phyloP scores from a whole-genome alignment of 1,139 yeast genomes.

The Geotrichum bryndzae region DNA sequence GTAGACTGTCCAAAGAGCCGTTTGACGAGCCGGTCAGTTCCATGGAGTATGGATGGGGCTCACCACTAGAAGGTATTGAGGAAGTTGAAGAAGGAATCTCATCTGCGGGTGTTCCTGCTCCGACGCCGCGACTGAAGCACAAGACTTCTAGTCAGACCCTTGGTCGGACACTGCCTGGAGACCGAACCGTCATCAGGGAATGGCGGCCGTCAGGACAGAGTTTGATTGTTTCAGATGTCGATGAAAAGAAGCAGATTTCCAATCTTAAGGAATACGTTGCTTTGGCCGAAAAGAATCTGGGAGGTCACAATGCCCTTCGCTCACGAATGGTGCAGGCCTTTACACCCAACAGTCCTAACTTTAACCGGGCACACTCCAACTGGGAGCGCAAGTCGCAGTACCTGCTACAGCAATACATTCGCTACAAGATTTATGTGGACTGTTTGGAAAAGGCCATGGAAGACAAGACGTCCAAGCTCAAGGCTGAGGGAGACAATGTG shows the following conservation, averaged over 20 bases:
- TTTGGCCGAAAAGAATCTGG: conserved; percentile 29
- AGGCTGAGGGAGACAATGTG: neutral
- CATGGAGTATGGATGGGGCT: conserved; percentile 74
- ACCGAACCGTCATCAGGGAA: conserved; percentile 27
- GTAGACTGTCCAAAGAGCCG: conserved; percentile 74
- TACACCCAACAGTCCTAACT: conserved; percentile 28
- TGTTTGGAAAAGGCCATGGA: conserved; percentile 25
- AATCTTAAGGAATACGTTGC: conserved; percentile 27
- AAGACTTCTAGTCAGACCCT: conserved; percentile 3
- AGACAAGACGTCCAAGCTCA: conserved; percentile 14
- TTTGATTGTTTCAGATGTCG: conserved; percentile 30
- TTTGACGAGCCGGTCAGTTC: conserved; percentile 56
- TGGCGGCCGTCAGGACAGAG: conserved; percentile 34
- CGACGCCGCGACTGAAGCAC: conserved; percentile 4
- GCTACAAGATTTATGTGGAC: conserved; percentile 31
- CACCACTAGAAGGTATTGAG: conserved; percentile 6
- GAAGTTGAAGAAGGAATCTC: neutral
- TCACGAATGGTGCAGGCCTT: conserved; percentile 24
- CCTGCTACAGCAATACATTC: conserved; percentile 30
- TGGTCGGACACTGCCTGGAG: conserved; percentile 25
- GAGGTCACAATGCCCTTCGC: conserved; percentile 29
- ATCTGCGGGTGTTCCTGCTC: neutral
- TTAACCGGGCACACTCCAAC: conserved; percentile 29
- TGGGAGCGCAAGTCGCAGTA: conserved; percentile 34
- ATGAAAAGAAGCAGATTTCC: conserved; percentile 30